Evolutionary conservation across 768 basidiomycete genomes (phyloP).

Genomic region (Mycena rosella): DNA sequence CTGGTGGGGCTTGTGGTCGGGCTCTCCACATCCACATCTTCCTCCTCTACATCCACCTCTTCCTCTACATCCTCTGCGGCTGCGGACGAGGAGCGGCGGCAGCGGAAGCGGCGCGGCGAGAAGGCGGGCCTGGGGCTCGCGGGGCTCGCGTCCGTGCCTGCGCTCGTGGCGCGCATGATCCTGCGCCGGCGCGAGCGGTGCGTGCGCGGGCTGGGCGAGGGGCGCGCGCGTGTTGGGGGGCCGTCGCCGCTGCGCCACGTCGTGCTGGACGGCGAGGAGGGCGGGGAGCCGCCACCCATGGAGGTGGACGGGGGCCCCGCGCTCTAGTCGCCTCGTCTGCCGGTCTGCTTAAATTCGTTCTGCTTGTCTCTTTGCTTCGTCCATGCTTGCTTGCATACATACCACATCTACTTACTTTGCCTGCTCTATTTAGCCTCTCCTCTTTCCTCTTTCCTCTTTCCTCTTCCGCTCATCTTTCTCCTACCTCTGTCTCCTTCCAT

Average conservation of each 20-base stretch:
- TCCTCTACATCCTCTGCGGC: background rate
- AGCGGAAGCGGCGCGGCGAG: conserved; percentile 5
- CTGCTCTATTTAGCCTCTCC: too few species aligned
- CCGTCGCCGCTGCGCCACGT: conserved; percentile 14
- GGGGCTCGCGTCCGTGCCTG: conserved; percentile 28
- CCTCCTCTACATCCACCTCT: background rate
- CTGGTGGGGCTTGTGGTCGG: conserved; percentile 30
- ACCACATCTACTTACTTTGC: too few species aligned
- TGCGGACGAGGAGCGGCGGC: background rate
- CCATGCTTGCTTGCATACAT: too few species aligned
- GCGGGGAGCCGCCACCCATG: background rate
- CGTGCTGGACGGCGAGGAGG: background rate
- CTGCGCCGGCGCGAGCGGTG: conserved; percentile 32
- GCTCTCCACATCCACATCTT: background rate
- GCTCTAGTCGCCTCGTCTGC: background rate
- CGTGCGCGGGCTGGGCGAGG: conserved; percentile 29
- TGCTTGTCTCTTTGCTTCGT: too few species aligned
- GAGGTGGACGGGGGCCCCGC: background rate
- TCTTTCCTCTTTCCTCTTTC: too few species aligned
- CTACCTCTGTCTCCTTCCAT: too few species aligned
- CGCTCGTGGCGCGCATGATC: conserved; percentile 36
- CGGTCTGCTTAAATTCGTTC: too few species aligned
- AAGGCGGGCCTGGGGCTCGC: conserved; percentile 29
- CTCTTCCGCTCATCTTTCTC: too few species aligned
- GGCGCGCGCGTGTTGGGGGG: background rate